Evolutionary conservation across 495 filamentous ascomycete species (phyloP).

Genomic region (Haplographium delicatum): DNA sequence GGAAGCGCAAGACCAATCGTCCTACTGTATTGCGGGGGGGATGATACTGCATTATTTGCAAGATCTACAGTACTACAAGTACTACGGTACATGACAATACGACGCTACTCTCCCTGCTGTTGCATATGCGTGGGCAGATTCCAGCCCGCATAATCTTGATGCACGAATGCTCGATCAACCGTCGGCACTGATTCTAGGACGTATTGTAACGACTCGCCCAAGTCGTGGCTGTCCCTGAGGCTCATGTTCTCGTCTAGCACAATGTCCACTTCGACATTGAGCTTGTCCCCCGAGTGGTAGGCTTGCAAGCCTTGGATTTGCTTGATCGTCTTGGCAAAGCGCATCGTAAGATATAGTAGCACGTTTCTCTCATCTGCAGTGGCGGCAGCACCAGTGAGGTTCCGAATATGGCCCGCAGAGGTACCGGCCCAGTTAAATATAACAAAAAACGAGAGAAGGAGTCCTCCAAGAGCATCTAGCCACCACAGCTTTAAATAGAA

Average conservation of each 20-base stretch:
- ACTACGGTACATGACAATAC: too few relatives aligned
- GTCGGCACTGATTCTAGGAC: constrained; percentile 83
- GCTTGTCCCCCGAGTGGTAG: constrained; percentile 84
- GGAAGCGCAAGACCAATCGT: too few relatives aligned
- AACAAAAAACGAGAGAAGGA: constrained; percentile 74
- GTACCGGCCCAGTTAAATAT: constrained; percentile 82
- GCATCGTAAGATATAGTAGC: constrained; percentile 87
- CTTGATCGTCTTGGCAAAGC: constrained; percentile 83
- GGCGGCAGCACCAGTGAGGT: constrained; percentile 77
- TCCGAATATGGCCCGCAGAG: constrained; percentile 70
- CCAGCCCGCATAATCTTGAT: constrained; percentile 74
- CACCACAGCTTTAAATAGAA: constrained; percentile 76
- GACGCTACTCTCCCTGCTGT: constrained; percentile 47
- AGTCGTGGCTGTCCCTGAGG: constrained; percentile 80
- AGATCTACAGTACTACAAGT: too few relatives aligned
- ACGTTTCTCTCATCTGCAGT: constrained; percentile 77
- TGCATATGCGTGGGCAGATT: constrained; percentile 86
- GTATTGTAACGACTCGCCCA: constrained; percentile 86
- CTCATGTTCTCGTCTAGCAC: constrained; percentile 75
- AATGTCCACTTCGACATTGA: constrained; percentile 77
- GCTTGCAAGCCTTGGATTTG: constrained; percentile 85
- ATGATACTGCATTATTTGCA: too few relatives aligned
- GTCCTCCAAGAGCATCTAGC: constrained; percentile 78
- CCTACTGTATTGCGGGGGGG: too few relatives aligned
- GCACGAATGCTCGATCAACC: constrained; percentile 65